Base-by-base conservation (phyloP, 345 rosid genomes). In the Camelina hispida region DNA sequence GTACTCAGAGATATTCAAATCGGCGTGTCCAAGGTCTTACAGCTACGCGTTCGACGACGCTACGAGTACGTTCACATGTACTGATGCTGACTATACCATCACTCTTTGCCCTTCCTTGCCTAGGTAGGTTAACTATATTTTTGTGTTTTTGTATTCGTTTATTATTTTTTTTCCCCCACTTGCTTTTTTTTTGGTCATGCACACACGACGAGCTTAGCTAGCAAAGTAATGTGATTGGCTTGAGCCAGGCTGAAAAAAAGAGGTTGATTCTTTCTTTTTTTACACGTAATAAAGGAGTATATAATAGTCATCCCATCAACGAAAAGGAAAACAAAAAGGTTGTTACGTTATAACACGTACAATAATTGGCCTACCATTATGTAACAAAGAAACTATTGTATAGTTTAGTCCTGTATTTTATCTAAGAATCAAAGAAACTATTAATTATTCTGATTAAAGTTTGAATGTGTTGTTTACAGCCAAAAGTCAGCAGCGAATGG, bases 1-100 rank as follows among this genome's bases (percentile, higher is more conserved):
- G 20, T 90, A 85, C 62, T 83, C 96, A 7, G 83, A 73, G 73
- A 82, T 80, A 48, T 90, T 90, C 62, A 90, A 90, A 81, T 42
- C 84, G 0, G 89, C 87, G 0, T 90, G 96, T 54, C 96, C 93
- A 0, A 81, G 64, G 64, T 87, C 93, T 5, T 90, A 90, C 73
- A 90, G 96, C 82, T 90, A 88, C 48, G 93, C 93, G 7, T 90
- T 87, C 4, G 96, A 90, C 44, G 96, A 90, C 9, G 81, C 86
- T 1, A 74, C 93, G 0, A 88, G 96, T 46, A 90, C 96, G 60
- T 90, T 88, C 70, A 90, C 96, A 7, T 90, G 96, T 70, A 78
- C 82, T 13, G 83, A 81, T 43, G 85, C 87, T 13, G 87, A 85
- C 70, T 90, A 90, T 72, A 78, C 78, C 13, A 80, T 90, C 59